Conservation (phyloP, 352 stramenopile species). For the Globisporangium alternatum region DNA sequence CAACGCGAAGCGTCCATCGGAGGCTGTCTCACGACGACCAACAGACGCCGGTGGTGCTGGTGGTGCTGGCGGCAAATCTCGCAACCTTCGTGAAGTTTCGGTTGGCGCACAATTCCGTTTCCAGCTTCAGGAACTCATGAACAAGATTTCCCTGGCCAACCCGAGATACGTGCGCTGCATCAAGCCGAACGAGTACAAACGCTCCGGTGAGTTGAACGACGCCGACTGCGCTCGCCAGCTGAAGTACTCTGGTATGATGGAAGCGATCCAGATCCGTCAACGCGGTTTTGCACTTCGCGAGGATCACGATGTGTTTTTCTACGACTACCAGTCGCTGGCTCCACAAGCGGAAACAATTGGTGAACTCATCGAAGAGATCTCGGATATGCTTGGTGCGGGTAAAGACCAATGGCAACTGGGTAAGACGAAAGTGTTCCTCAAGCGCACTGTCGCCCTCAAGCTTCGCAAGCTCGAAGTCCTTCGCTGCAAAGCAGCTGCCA, state of each 20-base stretch:
- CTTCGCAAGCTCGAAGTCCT: slow-evolving; percentile 78
- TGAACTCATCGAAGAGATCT: slow-evolving; percentile 83
- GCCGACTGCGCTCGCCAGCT: slow-evolving; percentile 82
- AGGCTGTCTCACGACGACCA: slow-evolving; percentile 63
- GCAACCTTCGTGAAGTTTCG: slow-evolving; percentile 83
- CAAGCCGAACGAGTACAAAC: slow-evolving; percentile 88
- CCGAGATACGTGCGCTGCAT: slow-evolving; percentile 88
- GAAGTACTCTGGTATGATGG: slow-evolving; percentile 92
- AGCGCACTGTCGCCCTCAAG: slow-evolving; percentile 76
- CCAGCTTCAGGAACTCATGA: slow-evolving; percentile 87
- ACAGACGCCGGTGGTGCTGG: slow-evolving; percentile 33
- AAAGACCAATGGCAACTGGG: slow-evolving; percentile 90
- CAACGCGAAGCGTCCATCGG: slow-evolving; percentile 57
- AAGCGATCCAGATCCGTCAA: slow-evolving; percentile 89
- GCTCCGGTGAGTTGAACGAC: slow-evolving; percentile 74
- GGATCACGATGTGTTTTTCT: slow-evolving; percentile 90
- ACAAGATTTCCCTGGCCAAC: slow-evolving; percentile 86
- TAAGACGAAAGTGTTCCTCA: slow-evolving; percentile 88
- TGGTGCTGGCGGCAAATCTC: slow-evolving; percentile 55
- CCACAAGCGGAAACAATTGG: slow-evolving; percentile 83
- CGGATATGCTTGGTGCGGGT: slow-evolving; percentile 75
- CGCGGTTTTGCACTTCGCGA: slow-evolving; percentile 84
- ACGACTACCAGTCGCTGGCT: slow-evolving; percentile 85
- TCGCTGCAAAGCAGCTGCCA: slow-evolving; percentile 78
- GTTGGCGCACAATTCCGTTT: slow-evolving; percentile 88